Base-by-base conservation (phyloP, 2,329 filamentous ascomycete species). In the Raffaelea deltoideospora region DNA sequence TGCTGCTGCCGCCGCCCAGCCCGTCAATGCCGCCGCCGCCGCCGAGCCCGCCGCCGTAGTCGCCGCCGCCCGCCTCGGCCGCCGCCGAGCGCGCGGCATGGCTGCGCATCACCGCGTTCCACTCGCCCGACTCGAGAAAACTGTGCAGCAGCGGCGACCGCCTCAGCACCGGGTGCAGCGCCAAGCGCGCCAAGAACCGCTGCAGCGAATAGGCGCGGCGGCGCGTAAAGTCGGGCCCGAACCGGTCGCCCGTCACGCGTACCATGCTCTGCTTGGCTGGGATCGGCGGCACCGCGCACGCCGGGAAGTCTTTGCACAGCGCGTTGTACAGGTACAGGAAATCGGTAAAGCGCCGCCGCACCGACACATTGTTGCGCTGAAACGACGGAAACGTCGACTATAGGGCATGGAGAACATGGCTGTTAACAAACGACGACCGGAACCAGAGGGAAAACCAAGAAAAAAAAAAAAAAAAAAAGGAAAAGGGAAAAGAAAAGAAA, bases 191-290 rank as follows among this genome's bases (percentile, higher is more conserved):
- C 32, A 98, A 69, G 55, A 98, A 98, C 36, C 90, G 81, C 58
- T 92, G 79, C 36, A 98, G 69, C 4, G 87, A 95, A 64, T 87
- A 81, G 35, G 85, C 86, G 47, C 90, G 76, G 24, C 90, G 78
- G 32, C 76, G 68, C 24, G 86, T 98, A 55, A 98, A 98, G 59
- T 96, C 90, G 34, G 79, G 61, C 9, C 87, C 86, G 58, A 98
- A 98, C 44, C 90, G 80, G 63, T 96, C 88, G 48, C 90, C 90
- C 26, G 87, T 82, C 35, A 96, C 90, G 53, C 96, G 96, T 53
- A 94, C 86, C 83, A 98, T 94, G 60, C 92, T 92, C 66, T 96
- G 88, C 67, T 96, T 98, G 61, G 96, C 90, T 37, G 90, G 90
- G 37, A 98, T 67, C 33, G 90, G 90, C 22, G 90, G 90, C 4